Evolutionary conservation across 192 early-diverging fungal genomes (phyloP).

Genomic region (Coemansia furcata): DNA sequence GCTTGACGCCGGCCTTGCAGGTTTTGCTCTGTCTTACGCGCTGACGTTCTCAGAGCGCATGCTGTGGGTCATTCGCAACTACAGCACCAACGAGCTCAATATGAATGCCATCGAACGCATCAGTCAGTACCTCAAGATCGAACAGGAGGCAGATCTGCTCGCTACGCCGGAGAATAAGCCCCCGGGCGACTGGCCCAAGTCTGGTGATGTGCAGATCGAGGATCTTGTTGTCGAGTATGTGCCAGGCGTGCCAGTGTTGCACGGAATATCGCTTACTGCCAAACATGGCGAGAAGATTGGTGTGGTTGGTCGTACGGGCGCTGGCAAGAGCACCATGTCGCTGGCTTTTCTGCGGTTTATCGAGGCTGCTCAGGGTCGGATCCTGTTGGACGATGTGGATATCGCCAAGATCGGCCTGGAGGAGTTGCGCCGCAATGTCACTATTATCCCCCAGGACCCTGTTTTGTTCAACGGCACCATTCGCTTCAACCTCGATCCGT

Average conservation of each 20-base stretch:
- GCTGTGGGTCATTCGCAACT: slow-evolving; percentile 49
- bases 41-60: slow-evolving; percentile 76
- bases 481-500: too few species aligned
- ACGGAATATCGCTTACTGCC: slow-evolving; percentile 33
- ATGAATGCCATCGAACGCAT: slow-evolving; percentile 85
- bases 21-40: slow-evolving; percentile 76
- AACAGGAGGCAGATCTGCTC: slow-evolving; percentile 70
- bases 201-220: slow-evolving; percentile 69
- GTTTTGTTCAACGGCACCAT: slow-evolving; percentile 23
- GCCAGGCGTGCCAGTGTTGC: too few species aligned
- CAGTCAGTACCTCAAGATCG: slow-evolving; percentile 72
- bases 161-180: slow-evolving; percentile 18
- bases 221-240: slow-evolving; percentile 34
- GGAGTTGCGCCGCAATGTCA: slow-evolving; percentile 42
- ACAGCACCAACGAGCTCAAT: slow-evolving; percentile 74
- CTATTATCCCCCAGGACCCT: slow-evolving; percentile 90
- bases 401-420: slow-evolving; percentile 63
- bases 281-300: slow-evolving; percentile 78
- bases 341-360: slow-evolving; percentile 75
- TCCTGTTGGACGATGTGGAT: slow-evolving; percentile 75
- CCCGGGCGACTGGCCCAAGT: slow-evolving; percentile 59
- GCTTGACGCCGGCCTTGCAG: slow-evolving; percentile 46
- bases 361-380: slow-evolving; percentile 63
- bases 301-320: slow-evolving; percentile 84
- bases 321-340: slow-evolving; percentile 73